Base-by-base conservation (phyloP, 495 filamentous ascomycete species). In the Apiosordaria backusii region DNA sequence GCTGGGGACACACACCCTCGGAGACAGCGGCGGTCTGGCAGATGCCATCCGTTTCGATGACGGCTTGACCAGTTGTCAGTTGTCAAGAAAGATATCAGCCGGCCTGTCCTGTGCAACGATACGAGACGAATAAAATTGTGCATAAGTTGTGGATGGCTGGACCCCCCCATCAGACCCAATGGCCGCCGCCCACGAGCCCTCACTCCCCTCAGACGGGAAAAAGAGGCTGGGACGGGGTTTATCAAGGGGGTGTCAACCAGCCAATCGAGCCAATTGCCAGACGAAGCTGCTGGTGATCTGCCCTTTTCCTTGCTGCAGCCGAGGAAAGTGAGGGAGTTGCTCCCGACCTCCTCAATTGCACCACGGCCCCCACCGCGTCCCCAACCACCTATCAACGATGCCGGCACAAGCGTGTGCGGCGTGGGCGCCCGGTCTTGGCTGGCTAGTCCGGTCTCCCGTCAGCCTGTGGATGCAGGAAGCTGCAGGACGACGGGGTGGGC, bases 141-240 rank as follows among this genome's bases (percentile, higher is more conserved):
- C 69, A 71, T 68, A 52, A 65, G 62, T 29, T 13, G 26, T 66
- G 29, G 66, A 59, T 62, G 61, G 24, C 52, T 55, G 52, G 52
- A 55, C 52, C 16, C 13, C 35, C 52, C 19, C 10, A 27, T 18
- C 52, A n/a, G 66, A 63, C 57, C 73, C 73, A 75, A 75, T 75
- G 63, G 67, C 73, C 63, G 52, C 54, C 54, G 66, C 74, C 70
- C 72, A 76, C 70, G 71, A 71, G 67, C 54, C 57, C 45, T 64
- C 62, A 66, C 66, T 60, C 64, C 54, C 57, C 45, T 64, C 62
- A 66, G 68, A 62, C 64, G 52, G 29, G 16, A 23, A 45, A 45
- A 45, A 69, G 74, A 74, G 74, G 74, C 61, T 74, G 72, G 72
- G 72, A 67, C 35, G 35, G 29, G 35, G 16, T 45, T 45, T 7